Evolutionary conservation across 805 yeast species (phyloP), one percentile per base, ranked within the genome.

Genomic region (Priceomyces haplophilus): DNA sequence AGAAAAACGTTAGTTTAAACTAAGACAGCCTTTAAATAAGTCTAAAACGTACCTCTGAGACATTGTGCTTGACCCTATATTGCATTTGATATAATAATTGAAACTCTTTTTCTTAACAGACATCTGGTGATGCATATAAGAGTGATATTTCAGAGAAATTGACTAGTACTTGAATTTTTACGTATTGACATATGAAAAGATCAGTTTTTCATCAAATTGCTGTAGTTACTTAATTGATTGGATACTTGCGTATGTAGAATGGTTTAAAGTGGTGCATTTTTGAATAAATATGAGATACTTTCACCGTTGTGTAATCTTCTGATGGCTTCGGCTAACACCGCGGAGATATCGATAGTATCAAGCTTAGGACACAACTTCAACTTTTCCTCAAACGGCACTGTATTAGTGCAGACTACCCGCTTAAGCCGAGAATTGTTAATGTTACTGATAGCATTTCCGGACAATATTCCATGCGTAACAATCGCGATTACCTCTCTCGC

Each of bases 271-370:
- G 73, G 73, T 23, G 66, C 74, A 42, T 90, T 82, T 40, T 80
- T 80, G 65, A 90, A 88, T 54, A 90, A 71, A 61, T 88, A 90
- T 2, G 95, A 86, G 25, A 90, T 85, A 59, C 95, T 84, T 69
- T 91, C 99, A 56, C 99, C 99, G 58, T 93, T 91, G 64, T 91
- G 99, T 53, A 91, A 73, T 58, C 99, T 80, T 63, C 98, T 80
- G 45, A 91, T 85, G 24, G 96, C 91, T 65, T 93, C 99, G 7
- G 97, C 98, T 45, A 91, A 66, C 7, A 87, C 84, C 15, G 93
- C 85, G 53, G 88, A 78, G 44, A 93, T 82, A 62, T 91, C 98
- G 44, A 91, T 80, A 39, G 82, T 81, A 42, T 85, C 89, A 49
- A 93, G 70, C 58, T 84, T 87, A 12, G 80, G 71, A 60, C 91